phyloP scores from a whole-genome alignment of 495 filamentous ascomycete genomes.

The Clohesyomyces aquaticus region DNA sequence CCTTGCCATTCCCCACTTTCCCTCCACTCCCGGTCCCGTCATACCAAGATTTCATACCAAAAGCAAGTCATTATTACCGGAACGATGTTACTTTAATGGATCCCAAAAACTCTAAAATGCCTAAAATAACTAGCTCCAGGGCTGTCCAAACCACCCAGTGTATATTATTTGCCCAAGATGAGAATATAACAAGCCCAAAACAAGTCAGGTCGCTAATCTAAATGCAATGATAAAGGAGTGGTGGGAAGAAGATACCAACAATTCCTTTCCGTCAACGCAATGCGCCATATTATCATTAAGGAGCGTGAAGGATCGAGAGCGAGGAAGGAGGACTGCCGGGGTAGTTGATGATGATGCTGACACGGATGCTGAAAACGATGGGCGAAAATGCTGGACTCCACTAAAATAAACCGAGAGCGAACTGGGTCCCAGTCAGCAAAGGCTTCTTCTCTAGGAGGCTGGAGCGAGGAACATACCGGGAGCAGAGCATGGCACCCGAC shows the following conservation, averaged over 20 bases:
- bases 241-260: not conserved
- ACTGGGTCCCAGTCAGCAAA: conserved; percentile 16
- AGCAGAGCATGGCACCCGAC: conserved; percentile 43
- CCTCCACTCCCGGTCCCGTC: not conserved
- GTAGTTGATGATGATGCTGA: not conserved
- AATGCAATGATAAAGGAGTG: not conserved
- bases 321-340: not conserved
- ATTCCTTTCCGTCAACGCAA: not conserved
- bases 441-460: not conserved
- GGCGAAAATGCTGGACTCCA: not conserved
- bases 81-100: conserved; percentile 1
- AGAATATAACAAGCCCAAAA: conserved; percentile 1
- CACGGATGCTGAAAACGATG: not conserved
- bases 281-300: not conserved
- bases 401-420: conserved; percentile 35
- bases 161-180: not conserved
- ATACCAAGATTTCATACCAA: not conserved
- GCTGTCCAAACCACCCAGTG: not conserved
- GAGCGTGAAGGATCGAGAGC: not conserved
- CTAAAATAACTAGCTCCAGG: not conserved
- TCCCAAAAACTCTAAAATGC: not conserved
- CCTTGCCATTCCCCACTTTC: not conserved
- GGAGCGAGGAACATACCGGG: conserved; percentile 25
- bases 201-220: not conserved
- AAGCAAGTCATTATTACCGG: not conserved